Conservation (phyloP, 331 rosid genomes). For the Spiraea crenata region DNA sequence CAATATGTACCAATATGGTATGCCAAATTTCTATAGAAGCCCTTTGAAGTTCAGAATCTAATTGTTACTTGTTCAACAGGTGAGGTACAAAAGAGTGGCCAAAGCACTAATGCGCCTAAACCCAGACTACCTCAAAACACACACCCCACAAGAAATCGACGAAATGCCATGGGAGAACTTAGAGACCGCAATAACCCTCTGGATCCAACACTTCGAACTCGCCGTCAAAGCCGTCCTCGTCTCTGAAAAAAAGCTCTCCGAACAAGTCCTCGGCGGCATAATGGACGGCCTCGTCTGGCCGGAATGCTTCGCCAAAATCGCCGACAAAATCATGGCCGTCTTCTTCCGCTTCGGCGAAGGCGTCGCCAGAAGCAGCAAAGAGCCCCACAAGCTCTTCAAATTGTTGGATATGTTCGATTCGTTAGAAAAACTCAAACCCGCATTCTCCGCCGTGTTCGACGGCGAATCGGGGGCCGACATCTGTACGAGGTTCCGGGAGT, state of each 20-base stretch:
- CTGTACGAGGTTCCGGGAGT: conserved; percentile 56
- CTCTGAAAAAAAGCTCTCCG: conserved; percentile 69
- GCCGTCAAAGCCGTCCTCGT: conserved; percentile 59
- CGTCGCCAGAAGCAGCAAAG: conserved; percentile 71
- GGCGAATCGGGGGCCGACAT: conserved; percentile 68
- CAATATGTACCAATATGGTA: too few relatives aligned
- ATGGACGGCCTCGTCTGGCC: conserved; percentile 74
- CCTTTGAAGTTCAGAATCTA: background rate
- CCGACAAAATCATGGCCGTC: conserved; percentile 90
- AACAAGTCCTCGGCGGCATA: conserved; percentile 51
- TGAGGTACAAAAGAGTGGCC: conserved; percentile 85
- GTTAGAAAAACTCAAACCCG: conserved; percentile 54
- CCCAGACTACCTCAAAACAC: conserved; percentile 73
- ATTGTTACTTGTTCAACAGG: conserved; percentile 36
- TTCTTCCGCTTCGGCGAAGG: conserved; percentile 93
- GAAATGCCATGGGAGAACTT: conserved; percentile 83
- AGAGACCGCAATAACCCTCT: conserved; percentile 67
- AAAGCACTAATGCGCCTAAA: conserved; percentile 80
- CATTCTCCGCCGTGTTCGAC: conserved; percentile 44
- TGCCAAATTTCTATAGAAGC: background rate
- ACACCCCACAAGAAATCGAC: conserved; percentile 70
- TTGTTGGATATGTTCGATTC: conserved; percentile 78
- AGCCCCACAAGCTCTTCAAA: conserved; percentile 85
- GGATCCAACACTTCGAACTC: conserved; percentile 74
- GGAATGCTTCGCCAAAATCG: conserved; percentile 76